phyloP scores from a whole-genome alignment of 805 yeast species.

The Kodamaea nitidulidarum region DNA sequence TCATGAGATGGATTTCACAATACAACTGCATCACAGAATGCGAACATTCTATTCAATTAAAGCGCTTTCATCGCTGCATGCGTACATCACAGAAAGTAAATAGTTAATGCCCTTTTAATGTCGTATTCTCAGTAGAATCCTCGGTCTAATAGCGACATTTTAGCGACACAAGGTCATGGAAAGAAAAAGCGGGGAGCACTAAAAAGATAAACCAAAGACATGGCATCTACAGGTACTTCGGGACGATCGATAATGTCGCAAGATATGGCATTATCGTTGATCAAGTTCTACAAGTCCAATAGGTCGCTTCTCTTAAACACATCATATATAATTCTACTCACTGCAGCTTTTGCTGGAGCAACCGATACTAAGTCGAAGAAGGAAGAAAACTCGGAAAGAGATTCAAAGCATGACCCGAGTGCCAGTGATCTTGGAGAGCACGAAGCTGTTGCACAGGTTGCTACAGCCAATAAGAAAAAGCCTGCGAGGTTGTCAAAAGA shows the following conservation, averaged over 20 bases:
- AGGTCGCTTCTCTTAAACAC: conserved; percentile 39
- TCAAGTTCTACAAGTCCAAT: conserved; percentile 37
- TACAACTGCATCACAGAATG: no score
- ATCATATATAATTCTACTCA: conserved; percentile 37
- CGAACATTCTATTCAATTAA: no score
- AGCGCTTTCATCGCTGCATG: no score
- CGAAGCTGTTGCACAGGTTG: conserved; percentile 9
- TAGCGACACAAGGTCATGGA: background rate
- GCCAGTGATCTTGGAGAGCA: conserved; percentile 11
- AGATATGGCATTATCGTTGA: conserved; percentile 23
- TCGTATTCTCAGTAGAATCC: background rate
- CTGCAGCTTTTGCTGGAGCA: conserved; percentile 42
- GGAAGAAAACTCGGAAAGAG: conserved; percentile 3
- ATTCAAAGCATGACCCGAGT: conserved; percentile 4
- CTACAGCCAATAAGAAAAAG: conserved; percentile 11
- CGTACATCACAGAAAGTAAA: no score
- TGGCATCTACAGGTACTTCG: conserved; percentile 2
- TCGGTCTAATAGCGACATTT: background rate
- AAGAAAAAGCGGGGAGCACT: conserved; percentile 2
- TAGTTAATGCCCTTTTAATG: no score
- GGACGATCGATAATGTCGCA: conserved; percentile 4
- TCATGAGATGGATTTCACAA: no score
- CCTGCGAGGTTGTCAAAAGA: conserved; percentile 27
- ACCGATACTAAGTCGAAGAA: conserved; percentile 23
- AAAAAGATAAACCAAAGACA: conserved; percentile 1